Conservation (phyloP, 2,329 filamentous ascomycete species). For the Fonsecaea multimorphosa region DNA sequence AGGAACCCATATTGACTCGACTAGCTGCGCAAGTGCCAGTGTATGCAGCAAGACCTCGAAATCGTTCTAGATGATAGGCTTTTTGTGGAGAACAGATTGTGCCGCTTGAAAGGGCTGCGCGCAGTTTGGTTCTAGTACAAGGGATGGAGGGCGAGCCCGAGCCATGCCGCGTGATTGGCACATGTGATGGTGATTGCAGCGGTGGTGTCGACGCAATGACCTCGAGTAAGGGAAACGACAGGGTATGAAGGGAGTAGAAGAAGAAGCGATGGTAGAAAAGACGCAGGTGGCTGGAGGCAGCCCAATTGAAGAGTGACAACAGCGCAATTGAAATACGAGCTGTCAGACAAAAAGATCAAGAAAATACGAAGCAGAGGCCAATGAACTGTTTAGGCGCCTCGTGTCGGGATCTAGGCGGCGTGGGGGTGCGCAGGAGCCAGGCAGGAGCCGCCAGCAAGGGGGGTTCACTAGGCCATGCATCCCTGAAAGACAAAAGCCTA, state of each 20-base stretch:
- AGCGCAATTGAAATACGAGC: neutral
- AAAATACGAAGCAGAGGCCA: neutral
- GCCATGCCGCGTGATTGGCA: neutral
- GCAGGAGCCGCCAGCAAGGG: neutral
- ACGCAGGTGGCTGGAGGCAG: neutral
- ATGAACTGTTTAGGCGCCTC: neutral
- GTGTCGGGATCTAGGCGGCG: neutral
- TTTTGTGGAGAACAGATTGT: neutral
- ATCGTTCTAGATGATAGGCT: neutral
- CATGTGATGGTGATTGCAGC: neutral
- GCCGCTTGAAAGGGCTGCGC: neutral
- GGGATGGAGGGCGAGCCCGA: neutral
- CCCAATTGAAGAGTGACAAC: neutral
- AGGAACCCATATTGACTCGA: neutral
- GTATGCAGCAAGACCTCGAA: neutral
- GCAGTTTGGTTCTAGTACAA: neutral
- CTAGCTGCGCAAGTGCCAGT: neutral
- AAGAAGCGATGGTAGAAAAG: neutral
- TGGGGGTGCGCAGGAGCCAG: neutral
- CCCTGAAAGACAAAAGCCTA: too few species aligned
- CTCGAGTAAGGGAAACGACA: neutral
- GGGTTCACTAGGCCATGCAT: too few species aligned
- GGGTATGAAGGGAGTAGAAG: neutral
- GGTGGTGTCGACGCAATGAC: neutral
- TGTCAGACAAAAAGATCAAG: neutral